Percentiles rank a stretch among this genome's conserved stretches.
These are phyloP conservation scores for Fulvia fulva DNA, from an alignment of 2,329 filamentous ascomycete genomes.

Conservation along the genomic window DNA sequence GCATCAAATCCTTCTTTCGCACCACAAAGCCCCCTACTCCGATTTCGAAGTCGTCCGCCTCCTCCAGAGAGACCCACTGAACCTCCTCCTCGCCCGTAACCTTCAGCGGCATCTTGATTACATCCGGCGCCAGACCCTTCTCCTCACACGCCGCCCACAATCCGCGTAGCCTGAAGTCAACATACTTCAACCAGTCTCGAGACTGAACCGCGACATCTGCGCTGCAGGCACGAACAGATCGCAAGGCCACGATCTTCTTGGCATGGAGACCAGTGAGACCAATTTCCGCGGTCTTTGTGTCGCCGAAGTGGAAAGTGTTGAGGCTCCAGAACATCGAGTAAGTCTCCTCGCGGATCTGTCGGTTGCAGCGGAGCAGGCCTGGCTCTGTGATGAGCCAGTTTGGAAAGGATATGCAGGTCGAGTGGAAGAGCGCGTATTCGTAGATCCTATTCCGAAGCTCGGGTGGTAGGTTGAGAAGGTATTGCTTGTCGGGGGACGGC, in stretches of 20 bases:
- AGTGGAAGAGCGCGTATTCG: background rate
- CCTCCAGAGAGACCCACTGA: background rate
- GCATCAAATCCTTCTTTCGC: background rate
- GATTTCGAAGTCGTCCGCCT: background rate
- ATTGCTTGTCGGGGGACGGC: too few relatives aligned
- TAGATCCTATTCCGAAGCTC: background rate
- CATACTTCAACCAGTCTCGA: background rate
- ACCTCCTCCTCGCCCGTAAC: background rate
- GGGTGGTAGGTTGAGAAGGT: background rate
- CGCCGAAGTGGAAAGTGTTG: background rate
- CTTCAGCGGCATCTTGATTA: background rate
- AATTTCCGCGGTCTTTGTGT: background rate
- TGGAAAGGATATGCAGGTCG: background rate
- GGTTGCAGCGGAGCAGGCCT: background rate
- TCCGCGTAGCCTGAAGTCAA: background rate
- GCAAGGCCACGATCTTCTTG: background rate
- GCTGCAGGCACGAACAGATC: background rate
- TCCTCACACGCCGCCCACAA: background rate
- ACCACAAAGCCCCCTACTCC: background rate
- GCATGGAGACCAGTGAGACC: background rate
- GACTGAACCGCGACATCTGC: background rate
- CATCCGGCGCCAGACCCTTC: background rate
- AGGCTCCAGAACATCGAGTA: background rate
- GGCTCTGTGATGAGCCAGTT: background rate
- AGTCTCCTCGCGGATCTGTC: background rate